Conservation (phyloP, 2,329 filamentous ascomycete species). For the Ophiostoma sp. region DNA sequence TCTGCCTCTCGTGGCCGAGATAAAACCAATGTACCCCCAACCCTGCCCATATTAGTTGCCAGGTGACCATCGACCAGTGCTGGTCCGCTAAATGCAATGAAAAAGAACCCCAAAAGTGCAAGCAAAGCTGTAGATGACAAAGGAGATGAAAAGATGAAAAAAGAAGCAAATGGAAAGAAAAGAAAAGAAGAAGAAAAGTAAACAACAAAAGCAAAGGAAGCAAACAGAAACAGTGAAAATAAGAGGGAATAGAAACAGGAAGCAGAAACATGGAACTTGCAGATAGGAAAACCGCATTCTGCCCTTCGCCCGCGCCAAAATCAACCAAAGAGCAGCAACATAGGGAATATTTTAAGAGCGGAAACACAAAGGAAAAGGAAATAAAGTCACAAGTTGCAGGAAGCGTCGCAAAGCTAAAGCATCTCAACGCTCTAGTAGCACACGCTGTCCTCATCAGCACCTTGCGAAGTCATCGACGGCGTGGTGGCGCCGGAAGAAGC, state of each 20-base stretch:
- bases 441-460: slow-evolving; percentile 65
- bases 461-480: slow-evolving; percentile 66
- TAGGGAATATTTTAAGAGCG: slow-evolving; percentile 22
- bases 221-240: slow-evolving; percentile 17
- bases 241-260: slow-evolving; percentile 22
- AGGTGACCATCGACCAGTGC: slow-evolving; percentile 36
- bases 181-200: slow-evolving; percentile 28
- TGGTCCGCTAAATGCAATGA: slow-evolving; percentile 29
- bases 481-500: slow-evolving; percentile 64
- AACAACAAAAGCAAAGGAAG: slow-evolving; percentile 26
- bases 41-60: slow-evolving; percentile 42
- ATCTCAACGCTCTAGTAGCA: slow-evolving; percentile 44
- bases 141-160: slow-evolving; percentile 9
- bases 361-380: slow-evolving; percentile 28
- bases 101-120: slow-evolving; percentile 19
- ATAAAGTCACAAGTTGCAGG: slow-evolving; percentile 28
- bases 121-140: slow-evolving; percentile 13
- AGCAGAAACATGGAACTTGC: background rate
- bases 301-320: slow-evolving; percentile 25
- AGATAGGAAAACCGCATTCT: background rate
- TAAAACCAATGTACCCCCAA: slow-evolving; percentile 33
- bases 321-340: slow-evolving; percentile 22
- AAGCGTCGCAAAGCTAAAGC: background rate
- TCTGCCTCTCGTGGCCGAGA: slow-evolving; percentile 25
- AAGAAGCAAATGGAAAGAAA: slow-evolving; percentile 12